These are phyloP conservation scores for Geotrichum siamense DNA, from an alignment of 1,139 yeast genomes.

Conservation along the genomic window DNA sequence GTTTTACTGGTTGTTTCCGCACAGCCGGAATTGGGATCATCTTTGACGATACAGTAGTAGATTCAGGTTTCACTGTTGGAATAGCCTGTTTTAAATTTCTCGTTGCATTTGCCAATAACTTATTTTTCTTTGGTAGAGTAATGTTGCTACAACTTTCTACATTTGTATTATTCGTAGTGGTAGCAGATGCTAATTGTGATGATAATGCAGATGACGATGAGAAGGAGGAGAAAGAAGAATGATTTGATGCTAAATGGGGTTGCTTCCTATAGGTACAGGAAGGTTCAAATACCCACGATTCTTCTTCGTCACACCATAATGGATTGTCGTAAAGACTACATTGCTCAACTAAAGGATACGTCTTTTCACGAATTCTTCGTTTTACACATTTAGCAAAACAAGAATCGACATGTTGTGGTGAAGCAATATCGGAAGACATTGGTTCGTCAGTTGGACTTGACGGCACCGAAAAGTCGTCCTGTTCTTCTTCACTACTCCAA, in stretches of 20 bases:
- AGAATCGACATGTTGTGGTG: background rate
- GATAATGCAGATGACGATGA: background rate
- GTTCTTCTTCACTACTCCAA: conserved; percentile 4
- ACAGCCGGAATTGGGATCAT: background rate
- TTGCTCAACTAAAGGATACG: background rate
- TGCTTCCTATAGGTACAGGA: background rate
- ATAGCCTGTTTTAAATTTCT: background rate
- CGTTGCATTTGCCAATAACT: background rate
- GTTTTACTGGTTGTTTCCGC: conserved; percentile 2
- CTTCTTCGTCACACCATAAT: background rate
- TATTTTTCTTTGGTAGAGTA: background rate
- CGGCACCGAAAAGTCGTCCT: background rate
- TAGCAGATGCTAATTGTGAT: background rate
- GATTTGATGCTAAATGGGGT: background rate
- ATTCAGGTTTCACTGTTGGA: background rate
- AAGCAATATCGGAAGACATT: background rate
- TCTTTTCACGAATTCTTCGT: background rate
- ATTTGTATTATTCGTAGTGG: background rate
- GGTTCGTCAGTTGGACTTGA: background rate
- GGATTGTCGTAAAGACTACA: conserved; percentile 4
- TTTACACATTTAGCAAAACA: background rate
- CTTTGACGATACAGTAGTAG: background rate
- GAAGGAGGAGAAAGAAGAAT: background rate
- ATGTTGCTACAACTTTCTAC: no score
- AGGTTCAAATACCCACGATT: background rate